Conservation (phyloP, 495 filamentous ascomycete genomes). For the Hypoxylon intermedium region DNA sequence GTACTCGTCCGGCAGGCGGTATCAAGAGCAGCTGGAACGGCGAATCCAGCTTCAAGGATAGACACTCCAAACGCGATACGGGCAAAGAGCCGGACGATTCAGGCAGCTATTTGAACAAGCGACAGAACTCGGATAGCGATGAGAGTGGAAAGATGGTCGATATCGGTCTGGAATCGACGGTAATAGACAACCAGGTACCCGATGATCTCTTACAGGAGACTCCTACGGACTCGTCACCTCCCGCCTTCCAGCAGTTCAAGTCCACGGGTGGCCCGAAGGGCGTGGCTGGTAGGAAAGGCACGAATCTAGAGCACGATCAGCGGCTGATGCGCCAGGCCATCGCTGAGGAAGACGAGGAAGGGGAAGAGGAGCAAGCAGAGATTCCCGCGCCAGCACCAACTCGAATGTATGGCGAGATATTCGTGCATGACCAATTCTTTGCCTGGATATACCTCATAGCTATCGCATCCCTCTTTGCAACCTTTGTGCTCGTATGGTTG, state of each 20-base stretch:
- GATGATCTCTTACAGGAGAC: conserved; percentile 64
- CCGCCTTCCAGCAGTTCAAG: conserved; percentile 83
- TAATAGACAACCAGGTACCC: conserved; percentile 65
- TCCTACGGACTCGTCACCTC: conserved; percentile 71
- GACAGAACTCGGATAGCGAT: conserved; percentile 53
- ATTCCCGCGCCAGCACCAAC: conserved; percentile 37
- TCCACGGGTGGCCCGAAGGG: conserved; percentile 38
- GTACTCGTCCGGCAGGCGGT: conserved; percentile 52
- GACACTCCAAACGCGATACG: conserved; percentile 40
- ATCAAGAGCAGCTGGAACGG: conserved; percentile 69
- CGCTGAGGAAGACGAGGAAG: conserved; percentile 42
- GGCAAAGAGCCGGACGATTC: conserved; percentile 55
- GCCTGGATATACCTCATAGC: conserved; percentile 88
- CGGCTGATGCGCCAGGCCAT: conserved; percentile 43
- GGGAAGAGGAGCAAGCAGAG: conserved; percentile 30
- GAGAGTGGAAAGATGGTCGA: conserved; percentile 80
- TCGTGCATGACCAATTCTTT: conserved; percentile 85
- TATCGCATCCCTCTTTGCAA: conserved; percentile 80
- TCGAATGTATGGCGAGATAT: conserved; percentile 54
- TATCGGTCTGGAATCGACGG: conserved; percentile 76
- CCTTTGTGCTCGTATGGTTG: conserved; percentile 84
- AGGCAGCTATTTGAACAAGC: conserved; percentile 49
- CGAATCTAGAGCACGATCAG: conserved; percentile 42
- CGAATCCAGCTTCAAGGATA: conserved; percentile 49
- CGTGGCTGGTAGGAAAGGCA: conserved; percentile 26